These are phyloP conservation scores for Septoria petroselini DNA, from an alignment of 2,329 filamentous ascomycete species.

Conservation along the genomic window DNA sequence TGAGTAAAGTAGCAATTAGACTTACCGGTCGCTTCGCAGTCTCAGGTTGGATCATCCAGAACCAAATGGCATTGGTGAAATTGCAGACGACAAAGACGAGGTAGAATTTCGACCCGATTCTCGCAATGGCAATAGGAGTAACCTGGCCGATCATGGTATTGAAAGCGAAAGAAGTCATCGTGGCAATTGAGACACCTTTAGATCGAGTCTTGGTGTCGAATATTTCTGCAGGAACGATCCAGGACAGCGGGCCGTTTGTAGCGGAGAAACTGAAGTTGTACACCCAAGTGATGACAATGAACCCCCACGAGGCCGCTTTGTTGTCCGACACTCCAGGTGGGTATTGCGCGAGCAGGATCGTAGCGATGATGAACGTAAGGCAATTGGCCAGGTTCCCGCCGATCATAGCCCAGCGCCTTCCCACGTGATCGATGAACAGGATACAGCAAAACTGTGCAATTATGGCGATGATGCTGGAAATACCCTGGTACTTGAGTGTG, in stretches of 20 bases:
- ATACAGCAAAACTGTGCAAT: slow-evolving; percentile 68
- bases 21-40: slow-evolving; percentile 60
- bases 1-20: too few relatives aligned
- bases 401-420: slow-evolving; percentile 70
- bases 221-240: slow-evolving; percentile 42
- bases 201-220: slow-evolving; percentile 70
- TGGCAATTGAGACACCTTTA: slow-evolving; percentile 72
- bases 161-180: slow-evolving; percentile 68
- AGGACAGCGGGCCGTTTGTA: slow-evolving; percentile 66
- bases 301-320: slow-evolving; percentile 63
- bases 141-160: slow-evolving; percentile 73
- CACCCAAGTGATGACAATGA: slow-evolving; percentile 73
- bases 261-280: slow-evolving; percentile 76
- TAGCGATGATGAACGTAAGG: slow-evolving; percentile 68
- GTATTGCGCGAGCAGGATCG: slow-evolving; percentile 56
- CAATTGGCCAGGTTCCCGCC: slow-evolving; percentile 68
- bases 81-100: slow-evolving; percentile 66
- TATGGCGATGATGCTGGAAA: slow-evolving; percentile 68
- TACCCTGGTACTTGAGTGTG: slow-evolving; percentile 72
- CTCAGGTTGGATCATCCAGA: slow-evolving; percentile 62
- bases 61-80: slow-evolving; percentile 65
- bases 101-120: slow-evolving; percentile 57
- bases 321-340: slow-evolving; percentile 56
- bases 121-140: slow-evolving; percentile 59
- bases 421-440: slow-evolving; percentile 64